A percentile compares a stretch with the other conserved stretches of the same genome.
These are phyloP conservation scores for Dendryphion nanum DNA, from an alignment of 2,329 filamentous ascomycete genomes.

Conservation along the genomic window DNA sequence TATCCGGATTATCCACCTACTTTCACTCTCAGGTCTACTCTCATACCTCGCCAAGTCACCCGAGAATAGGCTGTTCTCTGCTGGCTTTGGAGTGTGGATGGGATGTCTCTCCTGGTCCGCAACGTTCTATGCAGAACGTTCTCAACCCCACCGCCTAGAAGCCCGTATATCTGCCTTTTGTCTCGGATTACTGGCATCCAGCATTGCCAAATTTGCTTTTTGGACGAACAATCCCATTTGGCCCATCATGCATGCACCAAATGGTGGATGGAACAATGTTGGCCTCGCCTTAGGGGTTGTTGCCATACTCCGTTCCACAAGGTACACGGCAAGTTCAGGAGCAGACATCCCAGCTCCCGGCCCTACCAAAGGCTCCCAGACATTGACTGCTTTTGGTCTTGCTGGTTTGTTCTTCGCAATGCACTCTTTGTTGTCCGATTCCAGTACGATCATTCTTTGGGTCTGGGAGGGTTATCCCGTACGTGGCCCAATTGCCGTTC, in stretches of 20 bases:
- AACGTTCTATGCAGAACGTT: constrained; percentile 74
- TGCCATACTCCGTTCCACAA: constrained; percentile 73
- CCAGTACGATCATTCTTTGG: constrained; percentile 98
- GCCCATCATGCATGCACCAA: constrained; percentile 86
- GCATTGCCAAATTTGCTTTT: constrained; percentile 87
- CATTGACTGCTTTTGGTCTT: constrained; percentile 74
- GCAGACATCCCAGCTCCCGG: constrained; percentile 50
- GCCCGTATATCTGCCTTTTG: constrained; percentile 76
- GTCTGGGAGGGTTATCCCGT: constrained; percentile 96
- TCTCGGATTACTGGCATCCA: constrained; percentile 80
- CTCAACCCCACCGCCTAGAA: constrained; percentile 74
- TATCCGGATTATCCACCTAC: constrained; percentile 67
- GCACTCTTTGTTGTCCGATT: constrained; percentile 91
- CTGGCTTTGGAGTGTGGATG: constrained; percentile 78
- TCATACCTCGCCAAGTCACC: constrained; percentile 76
- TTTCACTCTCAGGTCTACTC: constrained; percentile 74
- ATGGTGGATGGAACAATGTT: constrained; percentile 88
- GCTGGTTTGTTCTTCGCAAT: constrained; percentile 84
- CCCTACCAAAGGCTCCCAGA: constrained; percentile 64
- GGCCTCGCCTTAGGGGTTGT: constrained; percentile 75
- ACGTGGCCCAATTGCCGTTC: constrained; percentile 79
- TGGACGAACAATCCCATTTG: constrained; percentile 95
- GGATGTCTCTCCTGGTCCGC: constrained; percentile 82
- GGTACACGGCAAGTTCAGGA: constrained; percentile 53
- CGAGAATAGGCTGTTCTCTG: constrained; percentile 72